These are phyloP conservation scores for Pseudocercospora vitis DNA, from an alignment of 2,329 filamentous ascomycete genomes.

Conservation along the genomic window DNA sequence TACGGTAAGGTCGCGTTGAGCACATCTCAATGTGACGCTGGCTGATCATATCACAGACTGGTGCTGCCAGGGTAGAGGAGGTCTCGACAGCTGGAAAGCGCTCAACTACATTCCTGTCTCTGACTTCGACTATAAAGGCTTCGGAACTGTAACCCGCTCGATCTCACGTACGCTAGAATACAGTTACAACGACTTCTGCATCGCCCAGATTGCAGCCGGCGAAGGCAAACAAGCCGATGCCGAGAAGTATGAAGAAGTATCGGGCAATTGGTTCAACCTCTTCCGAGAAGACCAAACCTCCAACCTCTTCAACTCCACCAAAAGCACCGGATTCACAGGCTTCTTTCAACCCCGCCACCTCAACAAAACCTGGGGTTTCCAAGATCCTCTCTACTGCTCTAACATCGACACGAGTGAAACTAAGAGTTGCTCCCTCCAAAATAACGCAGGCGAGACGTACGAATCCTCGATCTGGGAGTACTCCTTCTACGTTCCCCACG, in stretches of 20 bases:
- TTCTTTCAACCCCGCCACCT: conserved; percentile 64
- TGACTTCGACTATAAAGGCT: conserved; percentile 46
- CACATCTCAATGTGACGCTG: too few species aligned
- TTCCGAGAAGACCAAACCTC: conserved; percentile 63
- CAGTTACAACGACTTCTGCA: conserved; percentile 48
- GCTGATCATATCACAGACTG: conserved; percentile 37
- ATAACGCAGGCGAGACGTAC: conserved; percentile 62
- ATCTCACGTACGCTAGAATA: conserved; percentile 53
- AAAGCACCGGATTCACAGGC: conserved; percentile 60
- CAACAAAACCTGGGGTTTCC: conserved; percentile 58
- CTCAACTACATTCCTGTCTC: conserved; percentile 60
- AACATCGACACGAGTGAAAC: conserved; percentile 38
- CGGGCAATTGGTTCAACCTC: conserved; percentile 66
- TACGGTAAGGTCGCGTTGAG: conserved; percentile 23
- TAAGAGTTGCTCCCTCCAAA: conserved; percentile 50
- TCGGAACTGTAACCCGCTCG: conserved; percentile 56
- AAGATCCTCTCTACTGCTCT: conserved; percentile 43
- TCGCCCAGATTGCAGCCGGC: conserved; percentile 45
- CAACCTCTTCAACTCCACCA: conserved; percentile 39
- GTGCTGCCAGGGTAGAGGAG: conserved; percentile 67
- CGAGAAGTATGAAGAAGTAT: conserved; percentile 52
- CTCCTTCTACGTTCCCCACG: conserved; percentile 68
- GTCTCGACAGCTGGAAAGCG: conserved; percentile 66
- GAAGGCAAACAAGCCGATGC: conserved; percentile 43
- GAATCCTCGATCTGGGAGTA: conserved; percentile 71